Percentiles rank a stretch among this genome's conserved stretches.
Evolutionary conservation across 305 asterid species (phyloP).

Genomic region (Plantago rigida): DNA sequence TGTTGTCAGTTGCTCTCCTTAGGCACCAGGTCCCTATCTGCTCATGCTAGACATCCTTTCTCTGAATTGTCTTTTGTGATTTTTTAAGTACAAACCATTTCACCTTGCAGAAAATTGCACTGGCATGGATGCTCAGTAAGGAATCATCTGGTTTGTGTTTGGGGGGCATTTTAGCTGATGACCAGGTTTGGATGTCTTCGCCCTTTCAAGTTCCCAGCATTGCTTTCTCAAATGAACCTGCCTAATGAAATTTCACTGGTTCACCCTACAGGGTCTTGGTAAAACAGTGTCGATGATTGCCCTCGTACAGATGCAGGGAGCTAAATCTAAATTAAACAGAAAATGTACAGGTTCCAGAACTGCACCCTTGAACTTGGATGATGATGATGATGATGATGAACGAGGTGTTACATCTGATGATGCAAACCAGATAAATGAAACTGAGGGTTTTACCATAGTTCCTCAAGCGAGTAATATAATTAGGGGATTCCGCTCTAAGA

Average conservation of each 20-base stretch:
- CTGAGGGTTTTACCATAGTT: conserved; percentile 31
- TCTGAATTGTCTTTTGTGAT: conserved; percentile 21
- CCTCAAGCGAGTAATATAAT: conserved; percentile 37
- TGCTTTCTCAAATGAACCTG: conserved; percentile 9
- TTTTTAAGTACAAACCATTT: conserved; percentile 24
- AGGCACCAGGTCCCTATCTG: conserved; percentile 78
- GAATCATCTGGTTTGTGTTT: conserved; percentile 70
- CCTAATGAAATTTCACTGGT: conserved; percentile 25
- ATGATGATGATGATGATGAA: conserved; percentile 42
- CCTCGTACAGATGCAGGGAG: conserved; percentile 64
- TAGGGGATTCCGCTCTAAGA: conserved; percentile 46
- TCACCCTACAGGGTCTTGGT: conserved; percentile 73
- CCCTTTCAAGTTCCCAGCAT: conserved; percentile 16
- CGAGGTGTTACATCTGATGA: conserved; percentile 37
- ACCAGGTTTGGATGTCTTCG: conserved; percentile 54
- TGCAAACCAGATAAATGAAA: conserved; percentile 33
- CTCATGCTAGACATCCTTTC: conserved; percentile 23
- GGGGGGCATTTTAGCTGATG: conserved; percentile 98
- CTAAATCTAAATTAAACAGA: conserved; percentile 35
- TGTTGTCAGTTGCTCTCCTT: conserved; percentile 78
- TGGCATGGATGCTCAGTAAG: conserved; percentile 85
- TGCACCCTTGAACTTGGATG: conserved; percentile 80
- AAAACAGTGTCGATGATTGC: conserved; percentile 92
- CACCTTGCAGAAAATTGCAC: conserved; percentile 71
- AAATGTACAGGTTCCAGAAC: conserved; percentile 32